phyloP scores from a whole-genome alignment of 257 asterid genomes.

The Nicotiana attenuata region DNA sequence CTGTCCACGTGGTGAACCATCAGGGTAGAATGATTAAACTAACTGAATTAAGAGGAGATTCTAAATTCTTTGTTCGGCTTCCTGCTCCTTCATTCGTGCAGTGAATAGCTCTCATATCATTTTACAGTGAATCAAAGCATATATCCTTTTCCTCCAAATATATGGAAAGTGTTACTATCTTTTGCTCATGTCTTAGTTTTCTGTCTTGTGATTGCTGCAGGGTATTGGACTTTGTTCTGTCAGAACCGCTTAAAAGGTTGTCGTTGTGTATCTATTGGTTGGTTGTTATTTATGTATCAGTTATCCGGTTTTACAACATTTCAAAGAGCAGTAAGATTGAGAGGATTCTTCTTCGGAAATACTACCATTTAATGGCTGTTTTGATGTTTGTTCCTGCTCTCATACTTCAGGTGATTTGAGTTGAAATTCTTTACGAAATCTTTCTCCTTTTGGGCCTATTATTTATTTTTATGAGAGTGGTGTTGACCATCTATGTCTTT shows the following conservation, averaged over 20 bases:
- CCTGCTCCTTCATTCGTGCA: not conserved
- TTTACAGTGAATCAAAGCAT: not conserved
- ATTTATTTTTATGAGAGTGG: not conserved
- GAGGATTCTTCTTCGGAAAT: slow-evolving; percentile 95
- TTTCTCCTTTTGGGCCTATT: not conserved
- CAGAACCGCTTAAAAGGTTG: slow-evolving; percentile 74
- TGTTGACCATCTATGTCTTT: slow-evolving; percentile 9
- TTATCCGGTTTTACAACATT: slow-evolving; percentile 62
- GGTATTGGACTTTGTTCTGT: slow-evolving; percentile 70
- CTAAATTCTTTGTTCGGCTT: not conserved
- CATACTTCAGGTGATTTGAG: slow-evolving; percentile 36
- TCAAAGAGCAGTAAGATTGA: slow-evolving; percentile 78
- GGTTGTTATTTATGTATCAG: slow-evolving; percentile 61
- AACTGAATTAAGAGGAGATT: not conserved
- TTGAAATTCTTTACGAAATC: not conserved
- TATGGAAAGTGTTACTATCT: not conserved
- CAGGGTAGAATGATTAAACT: not conserved
- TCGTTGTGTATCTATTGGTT: slow-evolving; percentile 77
- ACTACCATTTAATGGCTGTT: slow-evolving; percentile 93
- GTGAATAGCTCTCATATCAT: not conserved
- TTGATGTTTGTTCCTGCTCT: slow-evolving; percentile 47
- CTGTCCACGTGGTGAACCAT: not conserved
- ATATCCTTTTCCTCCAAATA: slow-evolving; percentile 7
- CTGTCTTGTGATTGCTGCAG: slow-evolving; percentile 32
- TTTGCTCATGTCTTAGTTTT: slow-evolving; percentile 4